Conservation (phyloP, 1,284 basidiomycete genomes). For the Malassezia obtusa region DNA sequence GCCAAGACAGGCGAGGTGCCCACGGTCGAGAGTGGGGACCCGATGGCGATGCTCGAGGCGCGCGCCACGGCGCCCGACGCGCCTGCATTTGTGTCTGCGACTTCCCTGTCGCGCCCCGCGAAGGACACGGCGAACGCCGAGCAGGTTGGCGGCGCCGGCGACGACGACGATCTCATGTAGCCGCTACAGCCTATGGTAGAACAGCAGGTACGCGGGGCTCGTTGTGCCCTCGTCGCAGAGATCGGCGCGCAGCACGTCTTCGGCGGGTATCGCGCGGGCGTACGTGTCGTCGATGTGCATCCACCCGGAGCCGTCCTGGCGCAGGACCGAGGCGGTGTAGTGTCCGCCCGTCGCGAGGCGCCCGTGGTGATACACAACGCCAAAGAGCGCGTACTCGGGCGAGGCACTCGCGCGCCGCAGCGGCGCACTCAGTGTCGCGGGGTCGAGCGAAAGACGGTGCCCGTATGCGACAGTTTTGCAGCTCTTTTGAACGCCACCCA, state of each 20-base stretch:
- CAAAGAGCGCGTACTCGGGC: slow-evolving; percentile 72
- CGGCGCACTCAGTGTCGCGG: slow-evolving; percentile 26
- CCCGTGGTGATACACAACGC: slow-evolving; percentile 90
- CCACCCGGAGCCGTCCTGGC: slow-evolving; percentile 67
- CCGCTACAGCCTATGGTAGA: slow-evolving; percentile 6
- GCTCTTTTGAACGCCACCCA: slow-evolving; percentile 73
- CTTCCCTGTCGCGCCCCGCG: slow-evolving; percentile 57
- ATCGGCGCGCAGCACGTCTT: slow-evolving; percentile 63
- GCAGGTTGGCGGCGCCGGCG: slow-evolving; percentile 22
- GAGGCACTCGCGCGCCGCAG: slow-evolving; percentile 46
- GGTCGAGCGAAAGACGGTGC: slow-evolving; percentile 64
- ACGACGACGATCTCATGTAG: slow-evolving; percentile 45
- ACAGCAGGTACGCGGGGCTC: slow-evolving; percentile 19
- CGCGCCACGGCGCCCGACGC: slow-evolving; percentile 17
- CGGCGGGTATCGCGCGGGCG: slow-evolving; percentile 57
- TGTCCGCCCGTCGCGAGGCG: slow-evolving; percentile 81
- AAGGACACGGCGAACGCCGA: slow-evolving; percentile 25
- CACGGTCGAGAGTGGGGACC: slow-evolving; percentile 50
- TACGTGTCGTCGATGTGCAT: slow-evolving; percentile 82
- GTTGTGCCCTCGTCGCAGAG: slow-evolving; percentile 31
- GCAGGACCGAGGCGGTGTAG: slow-evolving; percentile 84
- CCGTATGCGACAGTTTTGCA: slow-evolving; percentile 71
- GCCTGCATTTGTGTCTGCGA: slow-evolving; percentile 58
- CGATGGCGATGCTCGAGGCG: slow-evolving; percentile 53
- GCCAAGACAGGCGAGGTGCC: slow-evolving; percentile 25